Evolutionary conservation across 1,284 basidiomycete genomes (phyloP).

Genomic region (Takashimella tepidaria): DNA sequence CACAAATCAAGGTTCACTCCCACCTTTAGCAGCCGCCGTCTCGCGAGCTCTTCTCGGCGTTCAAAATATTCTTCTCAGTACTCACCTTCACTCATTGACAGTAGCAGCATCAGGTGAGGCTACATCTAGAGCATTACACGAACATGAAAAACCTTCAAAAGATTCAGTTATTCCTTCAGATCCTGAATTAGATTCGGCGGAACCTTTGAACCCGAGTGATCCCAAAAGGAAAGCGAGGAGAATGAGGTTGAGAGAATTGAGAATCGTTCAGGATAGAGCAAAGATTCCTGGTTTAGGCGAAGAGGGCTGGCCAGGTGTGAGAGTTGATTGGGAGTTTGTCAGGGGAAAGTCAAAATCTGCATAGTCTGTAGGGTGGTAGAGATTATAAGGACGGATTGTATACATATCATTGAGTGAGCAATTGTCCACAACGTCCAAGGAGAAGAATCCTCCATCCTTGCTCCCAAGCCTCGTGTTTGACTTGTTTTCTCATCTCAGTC

Average conservation of each 20-base stretch:
- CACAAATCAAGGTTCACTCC: slow-evolving; percentile 3
- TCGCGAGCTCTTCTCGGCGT: slow-evolving; percentile 73
- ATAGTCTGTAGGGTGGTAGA: too few species aligned
- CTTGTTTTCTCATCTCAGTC: too few species aligned
- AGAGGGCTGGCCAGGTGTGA: slow-evolving; percentile 31
- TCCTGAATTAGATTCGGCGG: slow-evolving; percentile 61
- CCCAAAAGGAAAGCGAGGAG: slow-evolving; percentile 62
- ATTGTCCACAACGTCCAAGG: too few species aligned
- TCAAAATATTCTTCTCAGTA: slow-evolving; percentile 72
- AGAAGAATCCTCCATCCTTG: too few species aligned
- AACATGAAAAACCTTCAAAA: slow-evolving; percentile 24
- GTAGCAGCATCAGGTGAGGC: slow-evolving; percentile 18
- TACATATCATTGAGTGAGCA: too few species aligned
- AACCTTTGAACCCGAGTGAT: slow-evolving; percentile 47
- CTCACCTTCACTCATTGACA: slow-evolving; percentile 53
- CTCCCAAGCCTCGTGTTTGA: too few species aligned
- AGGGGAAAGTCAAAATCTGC: too few species aligned
- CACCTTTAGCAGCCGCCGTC: slow-evolving; percentile 57
- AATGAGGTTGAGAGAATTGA: slow-evolving; percentile 75
- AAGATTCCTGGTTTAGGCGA: slow-evolving; percentile 28
- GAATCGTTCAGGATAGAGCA: slow-evolving; percentile 66
- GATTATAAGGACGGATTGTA: too few species aligned
- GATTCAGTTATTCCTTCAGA: slow-evolving; percentile 52
- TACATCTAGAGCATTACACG: slow-evolving; percentile 29
- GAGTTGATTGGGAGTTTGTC: slow-evolving; percentile 37